Evolutionary conservation across 2,329 filamentous ascomycete species (phyloP), one percentile per base, ranked within the genome.

Genomic region (Pseudogymnoascus sp.): DNA sequence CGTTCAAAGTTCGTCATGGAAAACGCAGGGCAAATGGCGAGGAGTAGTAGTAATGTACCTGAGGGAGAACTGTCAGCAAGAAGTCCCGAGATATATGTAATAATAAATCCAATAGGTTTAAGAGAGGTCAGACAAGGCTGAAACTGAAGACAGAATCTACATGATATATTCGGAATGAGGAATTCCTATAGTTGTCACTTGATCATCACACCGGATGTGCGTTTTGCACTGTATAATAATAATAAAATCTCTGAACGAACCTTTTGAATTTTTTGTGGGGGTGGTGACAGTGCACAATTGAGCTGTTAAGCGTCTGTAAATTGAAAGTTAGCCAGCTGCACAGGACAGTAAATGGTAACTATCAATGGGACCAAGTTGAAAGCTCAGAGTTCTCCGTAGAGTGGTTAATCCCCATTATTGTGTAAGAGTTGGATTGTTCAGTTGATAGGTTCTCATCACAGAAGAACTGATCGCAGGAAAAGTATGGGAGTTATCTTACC

Each of bases 371-470:
- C 37, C 28, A 42, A 60, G 46, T 36, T 65, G 65, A 65, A 65
- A 67, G 65, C 65, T 76, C 75, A 76, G 74, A 73, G 68, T 71
- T 69, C 66, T 71, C 68, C 64, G 59, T 68, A 68, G 64, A 73
- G 67, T 67, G 69, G 72, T 66, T 67, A 71, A 69, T 74, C 72
- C 70, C 71, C 70, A 72, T 72, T 65, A 61, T 63, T 64, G 43
- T 70, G 72, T 77, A 76, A 74, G 75, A 76, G 75, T 77, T 77
- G 75, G 75, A 77, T 76, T 77, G 75, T 76, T 76, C 75, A 71
- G 69, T 63, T 71, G 69, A 69, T 70, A 72, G 66, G 66, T 62
- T 74, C 70, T 77, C 75, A 75, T 77, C 75, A 76, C 72, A 68
- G 68, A 66, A 68, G 65, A 65, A 63, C 61, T 53, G 62, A 60